Evolutionary conservation across 352 stramenopile genomes (phyloP).

Genomic region (Globisporangium abappressorium): DNA sequence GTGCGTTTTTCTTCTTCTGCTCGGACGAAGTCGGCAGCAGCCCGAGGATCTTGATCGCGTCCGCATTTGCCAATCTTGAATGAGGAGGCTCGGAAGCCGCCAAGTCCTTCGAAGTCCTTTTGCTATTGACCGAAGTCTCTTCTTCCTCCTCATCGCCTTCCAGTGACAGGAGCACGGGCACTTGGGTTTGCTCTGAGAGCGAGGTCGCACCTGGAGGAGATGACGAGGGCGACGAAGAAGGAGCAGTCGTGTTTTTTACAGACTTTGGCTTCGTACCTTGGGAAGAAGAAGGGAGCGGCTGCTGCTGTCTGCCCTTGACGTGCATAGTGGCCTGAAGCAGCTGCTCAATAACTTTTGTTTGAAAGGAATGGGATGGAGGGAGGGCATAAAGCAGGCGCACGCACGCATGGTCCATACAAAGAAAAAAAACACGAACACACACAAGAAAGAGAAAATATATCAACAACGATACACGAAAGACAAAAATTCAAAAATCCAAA

Average conservation of each 20-base stretch:
- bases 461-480: slow-evolving; percentile 16
- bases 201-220: background rate
- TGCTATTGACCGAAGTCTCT: background rate
- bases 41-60: background rate
- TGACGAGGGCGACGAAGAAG: background rate
- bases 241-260: background rate
- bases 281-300: slow-evolving; percentile 1
- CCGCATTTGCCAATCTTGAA: background rate
- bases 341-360: slow-evolving; percentile 55
- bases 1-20: background rate
- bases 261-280: background rate
- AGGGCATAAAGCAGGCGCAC: background rate
- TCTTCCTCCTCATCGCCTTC: background rate
- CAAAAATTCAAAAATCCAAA: slow-evolving; percentile 14
- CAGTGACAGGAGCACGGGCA: background rate
- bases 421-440: slow-evolving; percentile 4
- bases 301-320: slow-evolving; percentile 16
- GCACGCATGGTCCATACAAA: background rate
- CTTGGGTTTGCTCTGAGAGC: background rate
- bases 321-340: slow-evolving; percentile 41
- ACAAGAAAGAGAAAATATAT: slow-evolving; percentile 14
- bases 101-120: background rate
- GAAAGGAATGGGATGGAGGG: slow-evolving; percentile 4
- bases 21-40: background rate
- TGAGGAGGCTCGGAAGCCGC: background rate